Percentiles rank a stretch among this genome's conserved stretches.
phyloP scores from a whole-genome alignment of 352 stramenopile species.

The Peronospora farinosa region DNA sequence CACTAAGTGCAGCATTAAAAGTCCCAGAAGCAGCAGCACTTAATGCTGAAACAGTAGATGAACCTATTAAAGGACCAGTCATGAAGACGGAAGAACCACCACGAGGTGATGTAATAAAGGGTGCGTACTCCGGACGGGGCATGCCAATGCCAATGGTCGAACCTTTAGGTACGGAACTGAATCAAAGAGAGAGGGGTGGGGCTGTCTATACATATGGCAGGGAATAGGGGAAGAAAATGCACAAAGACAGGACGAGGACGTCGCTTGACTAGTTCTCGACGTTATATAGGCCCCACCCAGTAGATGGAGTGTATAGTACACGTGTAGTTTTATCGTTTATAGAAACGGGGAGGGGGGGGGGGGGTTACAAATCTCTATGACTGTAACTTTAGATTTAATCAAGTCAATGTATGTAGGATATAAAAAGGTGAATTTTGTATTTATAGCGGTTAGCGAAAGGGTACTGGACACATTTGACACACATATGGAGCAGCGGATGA shows the following conservation, averaged over 20 bases:
- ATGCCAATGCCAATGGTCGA: slow-evolving; percentile 19
- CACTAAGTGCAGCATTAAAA: slow-evolving; percentile 26
- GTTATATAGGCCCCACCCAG: no score
- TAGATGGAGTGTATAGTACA: no score
- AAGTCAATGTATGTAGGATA: slow-evolving; percentile 1
- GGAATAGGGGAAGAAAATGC: background rate
- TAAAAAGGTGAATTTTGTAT: no score
- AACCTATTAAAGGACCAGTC: slow-evolving; percentile 8
- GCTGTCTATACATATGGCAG: background rate
- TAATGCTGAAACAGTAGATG: slow-evolving; percentile 30
- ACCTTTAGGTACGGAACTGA: slow-evolving; percentile 12
- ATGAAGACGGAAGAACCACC: slow-evolving; percentile 14
- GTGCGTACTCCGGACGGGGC: slow-evolving; percentile 36
- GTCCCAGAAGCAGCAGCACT: slow-evolving; percentile 24
- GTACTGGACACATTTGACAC: background rate
- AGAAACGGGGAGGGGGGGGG: no score
- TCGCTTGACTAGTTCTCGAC: no score
- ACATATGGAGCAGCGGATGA: background rate
- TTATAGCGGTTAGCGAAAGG: background rate
- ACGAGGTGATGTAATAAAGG: slow-evolving; percentile 33
- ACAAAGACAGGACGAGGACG: no score
- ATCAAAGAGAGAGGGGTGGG: slow-evolving; percentile 9
- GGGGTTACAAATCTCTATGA: background rate
- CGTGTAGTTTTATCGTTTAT: background rate
- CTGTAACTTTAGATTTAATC: slow-evolving; percentile 11